These are phyloP conservation scores for Fusarium dimerum DNA, from an alignment of 2,329 filamentous ascomycete genomes.

Conservation along the genomic window DNA sequence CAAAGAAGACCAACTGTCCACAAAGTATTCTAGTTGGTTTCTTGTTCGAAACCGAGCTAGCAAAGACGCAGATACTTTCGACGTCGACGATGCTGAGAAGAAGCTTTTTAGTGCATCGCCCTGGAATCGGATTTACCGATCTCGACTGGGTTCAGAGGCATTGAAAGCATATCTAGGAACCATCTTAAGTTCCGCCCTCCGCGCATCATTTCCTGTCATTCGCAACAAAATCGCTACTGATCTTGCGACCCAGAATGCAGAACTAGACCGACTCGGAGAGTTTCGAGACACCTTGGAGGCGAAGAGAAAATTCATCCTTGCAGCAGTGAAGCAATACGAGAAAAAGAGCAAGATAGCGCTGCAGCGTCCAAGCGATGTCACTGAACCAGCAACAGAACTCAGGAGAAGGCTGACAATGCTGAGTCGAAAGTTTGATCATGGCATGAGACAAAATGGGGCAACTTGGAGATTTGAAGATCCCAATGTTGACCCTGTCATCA, in stretches of 20 bases:
- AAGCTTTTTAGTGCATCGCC: slow-evolving; percentile 29
- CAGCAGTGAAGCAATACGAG: slow-evolving; percentile 27
- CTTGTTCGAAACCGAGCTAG: slow-evolving; percentile 37
- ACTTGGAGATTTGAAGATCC: slow-evolving; percentile 28
- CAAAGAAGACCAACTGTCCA: slow-evolving; percentile 1
- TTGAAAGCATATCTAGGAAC: slow-evolving; percentile 32
- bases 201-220: slow-evolving; percentile 34
- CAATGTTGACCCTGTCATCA: slow-evolving; percentile 12
- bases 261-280: slow-evolving; percentile 25
- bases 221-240: slow-evolving; percentile 22
- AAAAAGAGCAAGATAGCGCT: slow-evolving; percentile 21
- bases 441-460: slow-evolving; percentile 31
- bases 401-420: slow-evolving; percentile 21
- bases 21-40: slow-evolving; percentile 33
- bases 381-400: slow-evolving; percentile 21
- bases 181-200: slow-evolving; percentile 38
- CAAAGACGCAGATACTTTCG: slow-evolving; percentile 21
- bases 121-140: slow-evolving; percentile 28
- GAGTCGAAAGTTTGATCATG: slow-evolving; percentile 27
- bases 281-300: slow-evolving; percentile 23
- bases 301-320: slow-evolving; percentile 28
- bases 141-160: slow-evolving; percentile 30
- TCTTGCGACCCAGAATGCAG: slow-evolving; percentile 14
- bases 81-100: slow-evolving; percentile 30
- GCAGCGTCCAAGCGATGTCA: slow-evolving; percentile 24